Base-by-base conservation (phyloP, 106 monocot species). In the Dendrobium huoshanense region DNA sequence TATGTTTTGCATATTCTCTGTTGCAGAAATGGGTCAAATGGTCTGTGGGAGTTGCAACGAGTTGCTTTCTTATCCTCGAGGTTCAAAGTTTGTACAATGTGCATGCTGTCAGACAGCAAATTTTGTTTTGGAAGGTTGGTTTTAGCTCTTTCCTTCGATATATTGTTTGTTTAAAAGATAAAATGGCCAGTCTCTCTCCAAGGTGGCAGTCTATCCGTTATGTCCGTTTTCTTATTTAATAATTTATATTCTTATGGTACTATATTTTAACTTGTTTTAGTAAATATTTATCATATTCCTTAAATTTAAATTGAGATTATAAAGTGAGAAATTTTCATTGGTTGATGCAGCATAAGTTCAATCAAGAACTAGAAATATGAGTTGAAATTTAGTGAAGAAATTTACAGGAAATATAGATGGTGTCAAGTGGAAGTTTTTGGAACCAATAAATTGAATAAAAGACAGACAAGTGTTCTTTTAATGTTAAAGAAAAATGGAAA, bases 1-100 rank as follows among this genome's bases (percentile, higher is more conserved):
- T 4, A 11, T 18, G 41, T 45, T 76, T 76, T 76, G n/a, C 13
- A 47, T 25, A 5, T 75, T 33, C 2, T 37, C 76, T 33, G 76
- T 42, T 73, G 11, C 85, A 90, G 90, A 85, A 83, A 72, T 87
- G 65, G 85, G 87, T 75, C 90, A 90, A 83, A 90, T 90, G 87
- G 87, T 90, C 31, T 90, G 90, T 77, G 90, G 90, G 54, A 75
- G 77, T 79, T 90, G 90, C 79, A 83, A 67, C 16, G 51, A 81
- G 20, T 83, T 90, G 41, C 74, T 87, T 48, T 83, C 85, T 41
- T 90, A 90, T 83, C 80, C 85, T 8, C 49, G 72, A 4, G 81
- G 87, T 51, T 82, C 83, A 19, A 78, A 22, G 75, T 65, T 80
- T 78, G 79, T 90, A 73, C 80, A 85, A 37, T 90, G 90, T 48